Evolutionary conservation across 306 rosid species (phyloP).

Genomic region (Lithocarpus polystachyus): DNA sequence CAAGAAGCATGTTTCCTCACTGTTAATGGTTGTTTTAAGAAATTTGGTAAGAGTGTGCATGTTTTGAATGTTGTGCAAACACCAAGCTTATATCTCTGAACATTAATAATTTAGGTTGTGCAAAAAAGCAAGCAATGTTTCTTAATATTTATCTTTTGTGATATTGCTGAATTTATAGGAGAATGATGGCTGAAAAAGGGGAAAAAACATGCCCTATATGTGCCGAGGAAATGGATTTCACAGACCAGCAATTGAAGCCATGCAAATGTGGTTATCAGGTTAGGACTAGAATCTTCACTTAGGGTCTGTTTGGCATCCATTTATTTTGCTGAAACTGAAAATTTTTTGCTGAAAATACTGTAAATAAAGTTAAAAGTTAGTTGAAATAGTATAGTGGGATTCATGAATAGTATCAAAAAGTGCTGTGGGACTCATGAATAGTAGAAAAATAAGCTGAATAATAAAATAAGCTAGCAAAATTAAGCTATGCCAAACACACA

Average conservation of each 20-base stretch:
- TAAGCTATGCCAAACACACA: too few species aligned
- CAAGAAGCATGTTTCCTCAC: neutral
- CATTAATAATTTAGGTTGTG: neutral
- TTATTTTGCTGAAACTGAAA: too few species aligned
- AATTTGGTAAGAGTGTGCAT: neutral
- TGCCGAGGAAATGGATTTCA: slow-evolving; percentile 55
- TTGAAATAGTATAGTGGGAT: too few species aligned
- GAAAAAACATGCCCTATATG: slow-evolving; percentile 53
- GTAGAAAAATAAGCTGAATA: too few species aligned
- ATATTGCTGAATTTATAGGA: slow-evolving; percentile 26
- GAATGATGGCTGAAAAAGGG: slow-evolving; percentile 41
- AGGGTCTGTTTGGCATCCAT: too few species aligned
- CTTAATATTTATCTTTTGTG: neutral
- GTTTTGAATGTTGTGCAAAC: slow-evolving; percentile 3
- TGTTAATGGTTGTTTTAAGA: neutral
- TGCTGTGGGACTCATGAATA: too few species aligned
- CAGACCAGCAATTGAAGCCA: slow-evolving; percentile 61
- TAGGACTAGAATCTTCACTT: slow-evolving; percentile 7
- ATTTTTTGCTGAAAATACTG: too few species aligned
- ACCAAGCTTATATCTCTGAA: neutral
- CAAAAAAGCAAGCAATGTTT: neutral
- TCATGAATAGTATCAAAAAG: too few species aligned
- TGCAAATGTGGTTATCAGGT: slow-evolving; percentile 61
- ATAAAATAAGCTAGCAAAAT: too few species aligned
- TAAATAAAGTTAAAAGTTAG: too few species aligned